These are phyloP conservation scores for Phlebopus sp. DNA, from an alignment of 1,284 basidiomycete genomes.

Conservation along the genomic window DNA sequence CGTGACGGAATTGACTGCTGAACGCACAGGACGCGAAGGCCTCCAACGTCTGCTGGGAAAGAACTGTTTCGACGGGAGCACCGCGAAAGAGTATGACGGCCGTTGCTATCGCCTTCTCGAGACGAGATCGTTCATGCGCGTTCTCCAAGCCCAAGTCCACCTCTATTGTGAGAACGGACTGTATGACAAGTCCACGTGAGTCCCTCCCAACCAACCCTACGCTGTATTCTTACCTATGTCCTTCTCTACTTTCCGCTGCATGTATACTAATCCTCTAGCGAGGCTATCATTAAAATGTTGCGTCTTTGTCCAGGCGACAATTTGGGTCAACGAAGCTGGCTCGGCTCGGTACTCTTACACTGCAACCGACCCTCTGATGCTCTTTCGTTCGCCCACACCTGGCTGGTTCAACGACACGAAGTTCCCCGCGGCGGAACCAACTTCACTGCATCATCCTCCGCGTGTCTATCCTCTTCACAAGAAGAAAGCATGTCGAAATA, in stretches of 20 bases:
- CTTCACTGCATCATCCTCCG: slow-evolving; percentile 23
- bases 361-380: slow-evolving; percentile 27
- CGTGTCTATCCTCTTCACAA: slow-evolving; percentile 14
- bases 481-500: slow-evolving; percentile 17
- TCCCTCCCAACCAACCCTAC: background rate
- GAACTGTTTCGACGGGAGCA: slow-evolving; percentile 37
- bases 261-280: slow-evolving; percentile 18
- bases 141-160: slow-evolving; percentile 37
- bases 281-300: slow-evolving; percentile 39
- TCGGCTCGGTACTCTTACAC: slow-evolving; percentile 31
- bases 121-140: slow-evolving; percentile 45
- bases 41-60: slow-evolving; percentile 31
- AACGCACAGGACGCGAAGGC: slow-evolving; percentile 26
- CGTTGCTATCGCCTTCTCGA: slow-evolving; percentile 38
- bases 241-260: background rate
- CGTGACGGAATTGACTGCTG: background rate
- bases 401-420: slow-evolving; percentile 18
- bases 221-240: background rate
- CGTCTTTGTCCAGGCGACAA: slow-evolving; percentile 37
- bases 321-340: slow-evolving; percentile 32
- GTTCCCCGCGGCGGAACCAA: slow-evolving; percentile 28
- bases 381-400: slow-evolving; percentile 33
- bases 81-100: slow-evolving; percentile 27
- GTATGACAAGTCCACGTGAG: slow-evolving; percentile 38
- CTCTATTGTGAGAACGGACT: slow-evolving; percentile 33